Evolutionary conservation across 768 basidiomycete species (phyloP), one percentile per base, ranked within the genome.

Genomic region (Pilatotrama ljubarskyi): DNA sequence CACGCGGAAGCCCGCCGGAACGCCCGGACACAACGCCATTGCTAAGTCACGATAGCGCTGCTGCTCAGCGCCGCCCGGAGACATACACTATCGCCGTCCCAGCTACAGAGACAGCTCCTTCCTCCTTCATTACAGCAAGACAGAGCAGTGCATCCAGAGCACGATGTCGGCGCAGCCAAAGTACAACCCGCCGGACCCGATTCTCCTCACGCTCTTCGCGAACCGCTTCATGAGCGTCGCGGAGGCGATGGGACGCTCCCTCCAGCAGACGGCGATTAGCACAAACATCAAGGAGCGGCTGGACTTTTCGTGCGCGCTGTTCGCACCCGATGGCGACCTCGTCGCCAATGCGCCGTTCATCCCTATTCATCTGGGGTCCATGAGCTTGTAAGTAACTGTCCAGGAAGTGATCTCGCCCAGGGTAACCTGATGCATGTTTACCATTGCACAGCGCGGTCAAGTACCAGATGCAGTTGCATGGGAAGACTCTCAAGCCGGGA

Each of bases 171-270:
- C 56, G n/a, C 38, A 59, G n/a, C 40, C 54, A 18, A 56, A 65
- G 48, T 68, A 64, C 51, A 65, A 63, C 68, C 82, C 80, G 17
- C 87, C 91, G 11, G 94, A 96, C 71, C 91, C 93, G 0, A 92
- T 95, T 64, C 77, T 94, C 29, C 79, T 97, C 46, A 93, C 93
- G 1, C 84, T 98, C 51, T 98, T 97, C 67, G 91, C 93, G 11
- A 95, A 97, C 69, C 90, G 95, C 43, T 95, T 98, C 77, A 98
- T 98, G 95, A 91, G 91, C 67, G 92, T 98, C 18, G 94, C 94
- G 9, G 94, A 96, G 71, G 94, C 94, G 10, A 97, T 96, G 94
- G 95, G 94, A 10, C 80, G 91, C 49, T 91, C 91, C 0, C 77
- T 95, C 22, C 92, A 90, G 72, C 91, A 95, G 72, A 95, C 94